phyloP scores from a whole-genome alignment of 2,329 filamentous ascomycete genomes.

The Alternaria novae-zelandiae region DNA sequence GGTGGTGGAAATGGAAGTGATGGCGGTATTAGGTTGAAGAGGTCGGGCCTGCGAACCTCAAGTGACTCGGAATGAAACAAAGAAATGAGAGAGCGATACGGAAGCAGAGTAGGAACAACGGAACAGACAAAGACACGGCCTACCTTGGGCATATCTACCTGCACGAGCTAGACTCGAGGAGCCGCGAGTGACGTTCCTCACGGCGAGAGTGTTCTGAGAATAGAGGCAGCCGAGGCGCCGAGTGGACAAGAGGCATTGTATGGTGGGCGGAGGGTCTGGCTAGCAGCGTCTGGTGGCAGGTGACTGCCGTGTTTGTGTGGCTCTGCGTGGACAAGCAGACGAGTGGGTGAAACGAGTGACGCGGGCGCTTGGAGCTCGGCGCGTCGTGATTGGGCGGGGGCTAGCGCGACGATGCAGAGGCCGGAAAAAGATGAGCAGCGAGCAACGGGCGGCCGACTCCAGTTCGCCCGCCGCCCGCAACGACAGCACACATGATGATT shows the following conservation, averaged over 20 bases:
- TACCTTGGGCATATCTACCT: constrained; percentile 27
- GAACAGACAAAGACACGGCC: constrained; percentile 11
- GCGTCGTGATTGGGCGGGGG: constrained; percentile 41
- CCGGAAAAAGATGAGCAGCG: constrained; percentile 31
- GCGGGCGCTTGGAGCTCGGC: constrained; percentile 41
- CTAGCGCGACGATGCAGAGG: constrained; percentile 22
- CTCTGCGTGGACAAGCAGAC: constrained; percentile 29
- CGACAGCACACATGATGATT: constrained; percentile 38
- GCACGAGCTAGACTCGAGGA: constrained; percentile 13
- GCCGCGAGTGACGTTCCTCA: constrained; percentile 20
- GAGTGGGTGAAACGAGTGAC: constrained; percentile 37
- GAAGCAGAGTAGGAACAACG: constrained; percentile 7
- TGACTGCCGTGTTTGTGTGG: constrained; percentile 39
- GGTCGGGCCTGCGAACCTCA: constrained; percentile 17
- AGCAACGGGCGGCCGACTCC: constrained; percentile 19
- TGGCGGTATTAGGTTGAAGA: constrained; percentile 4
- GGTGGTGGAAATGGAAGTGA: constrained; percentile 5
- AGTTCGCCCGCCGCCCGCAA: constrained; percentile 17
- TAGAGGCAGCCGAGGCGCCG: constrained; percentile 38
- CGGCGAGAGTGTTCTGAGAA: constrained; percentile 33
- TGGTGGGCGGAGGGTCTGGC: constrained; percentile 15
- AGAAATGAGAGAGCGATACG: constrained; percentile 1
- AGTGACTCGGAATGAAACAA: constrained; percentile 14
- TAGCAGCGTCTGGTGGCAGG: constrained; percentile 34
- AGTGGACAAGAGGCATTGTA: constrained; percentile 39